Base-by-base conservation (phyloP, 2,329 filamentous ascomycete species). In the Cytospora chrysosperma region DNA sequence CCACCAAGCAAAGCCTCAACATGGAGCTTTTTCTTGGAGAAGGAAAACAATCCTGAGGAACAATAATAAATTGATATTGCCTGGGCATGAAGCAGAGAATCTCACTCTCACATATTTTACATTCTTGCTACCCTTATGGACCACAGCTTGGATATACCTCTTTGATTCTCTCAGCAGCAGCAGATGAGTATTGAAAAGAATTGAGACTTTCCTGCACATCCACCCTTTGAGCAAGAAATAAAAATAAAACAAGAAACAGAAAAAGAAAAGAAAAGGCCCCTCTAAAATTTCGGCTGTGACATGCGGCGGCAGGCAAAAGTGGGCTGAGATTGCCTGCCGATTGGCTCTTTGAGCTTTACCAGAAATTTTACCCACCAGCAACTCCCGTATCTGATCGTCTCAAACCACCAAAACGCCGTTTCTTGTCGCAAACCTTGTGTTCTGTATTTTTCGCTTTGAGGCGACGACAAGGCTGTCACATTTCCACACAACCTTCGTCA, bases 401-500 rank as follows among this genome's bases (percentile, higher is more conserved):
- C 43, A 24, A 47, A 47, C 43, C 43, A 24, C 53, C 53, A 55
- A 21, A 54, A 55, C 34, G 12, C 49, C 26, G 19, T 10, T 47
- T 32, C 26, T 21, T 32, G 53, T 54, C 37, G 50, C 58, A 55
- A 61, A 61, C 53, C 19, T 55, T 55, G 28, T 55, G 30, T 24
- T 47, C n/a, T 19, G 58, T 40, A 13, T 49, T 30, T 32, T 32
- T 43, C 34, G 27, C 58, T 54, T 4, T 26, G 49, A 43, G 47
- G n/a, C 58, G 40, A 40, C 51, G 34, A 54, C 58, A 52, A 27
- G 37, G 27, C 43, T 34, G 54, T 55, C 26, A 49, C 21, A 28
- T 52, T n/a, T 55, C 51, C 32, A 27, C 32, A 27, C 58, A 55
- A 61, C 40, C 58, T 28, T 61, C 27, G 37, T 64, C 61, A 70